Conservation (phyloP, 192 early-diverging fungal genomes). For the Backusella circina region DNA sequence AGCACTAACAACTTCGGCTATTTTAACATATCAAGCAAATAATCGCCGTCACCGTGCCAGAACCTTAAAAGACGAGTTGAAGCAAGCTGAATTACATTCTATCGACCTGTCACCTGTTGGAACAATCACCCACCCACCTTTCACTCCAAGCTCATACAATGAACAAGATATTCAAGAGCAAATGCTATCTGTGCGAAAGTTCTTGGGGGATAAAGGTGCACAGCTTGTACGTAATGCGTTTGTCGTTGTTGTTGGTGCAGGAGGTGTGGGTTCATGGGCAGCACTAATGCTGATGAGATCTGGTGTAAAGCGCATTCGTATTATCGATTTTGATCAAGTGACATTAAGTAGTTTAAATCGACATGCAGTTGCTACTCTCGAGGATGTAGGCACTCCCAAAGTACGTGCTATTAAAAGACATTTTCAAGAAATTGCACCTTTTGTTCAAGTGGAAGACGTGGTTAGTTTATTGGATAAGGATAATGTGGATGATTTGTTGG, state of each 20-base stretch:
- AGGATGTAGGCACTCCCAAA: constrained; percentile 89
- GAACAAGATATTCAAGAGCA: constrained; percentile 68
- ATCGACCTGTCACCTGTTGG: neutral
- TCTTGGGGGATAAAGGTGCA: constrained; percentile 83
- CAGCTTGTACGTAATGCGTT: constrained; percentile 70
- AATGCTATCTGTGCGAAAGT: constrained; percentile 80
- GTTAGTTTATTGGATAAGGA: constrained; percentile 74
- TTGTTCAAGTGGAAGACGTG: constrained; percentile 71
- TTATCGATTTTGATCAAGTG: constrained; percentile 99
- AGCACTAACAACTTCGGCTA: constrained; percentile 53
- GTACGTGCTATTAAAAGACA: constrained; percentile 69
- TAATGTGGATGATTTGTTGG: constrained; percentile 65
- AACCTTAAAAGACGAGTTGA: constrained; percentile 55
- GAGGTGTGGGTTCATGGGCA: constrained; percentile 90
- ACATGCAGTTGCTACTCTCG: constrained; percentile 89
- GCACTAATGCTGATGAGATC: constrained; percentile 89
- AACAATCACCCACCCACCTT: neutral
- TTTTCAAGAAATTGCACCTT: constrained; percentile 75
- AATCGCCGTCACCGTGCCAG: constrained; percentile 44
- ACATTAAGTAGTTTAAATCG: constrained; percentile 91
- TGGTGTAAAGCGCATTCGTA: constrained; percentile 79
- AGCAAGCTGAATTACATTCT: constrained; percentile 19
- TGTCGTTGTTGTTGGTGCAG: constrained; percentile 93
- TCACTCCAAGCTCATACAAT: neutral
- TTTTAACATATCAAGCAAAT: constrained; percentile 49